Conservation (phyloP, 768 basidiomycete species). For the Lactarius akahatsu region DNA sequence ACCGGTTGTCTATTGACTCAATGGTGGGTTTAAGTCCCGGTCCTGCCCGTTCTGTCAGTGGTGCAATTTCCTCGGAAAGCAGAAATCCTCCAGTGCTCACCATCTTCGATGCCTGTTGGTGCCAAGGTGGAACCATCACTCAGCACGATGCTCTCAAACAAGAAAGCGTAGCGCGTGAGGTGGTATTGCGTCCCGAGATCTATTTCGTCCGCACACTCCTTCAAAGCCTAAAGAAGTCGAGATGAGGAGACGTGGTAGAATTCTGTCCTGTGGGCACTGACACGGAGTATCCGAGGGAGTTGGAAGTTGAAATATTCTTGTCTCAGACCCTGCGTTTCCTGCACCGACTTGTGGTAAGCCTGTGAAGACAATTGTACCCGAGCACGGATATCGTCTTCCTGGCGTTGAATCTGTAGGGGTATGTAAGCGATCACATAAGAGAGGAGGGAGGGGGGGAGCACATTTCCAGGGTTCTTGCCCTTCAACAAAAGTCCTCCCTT, state of each 20-base stretch:
- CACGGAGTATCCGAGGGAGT: conserved; percentile 87
- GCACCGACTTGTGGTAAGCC: conserved; percentile 84
- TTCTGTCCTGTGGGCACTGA: conserved; percentile 44
- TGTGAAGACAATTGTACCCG: conserved; percentile 87
- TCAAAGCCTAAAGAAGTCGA: conserved; percentile 59
- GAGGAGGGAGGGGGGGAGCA: conserved; percentile 35
- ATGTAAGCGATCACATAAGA: conserved; percentile 10
- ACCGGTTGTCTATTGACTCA: conserved; percentile 90
- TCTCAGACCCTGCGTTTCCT: conserved; percentile 83
- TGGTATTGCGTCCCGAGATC: conserved; percentile 99
- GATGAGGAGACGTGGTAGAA: conserved; percentile 2
- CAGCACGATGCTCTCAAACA: conserved; percentile 88
- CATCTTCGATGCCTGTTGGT: conserved; percentile 61
- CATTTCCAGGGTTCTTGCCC: conserved; percentile 90
- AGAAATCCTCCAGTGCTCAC: conserved; percentile 37
- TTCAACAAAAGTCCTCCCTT: conserved; percentile 89
- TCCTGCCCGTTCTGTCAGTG: conserved; percentile 37
- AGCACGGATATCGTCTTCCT: conserved; percentile 90
- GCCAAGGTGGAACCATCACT: conserved; percentile 86
- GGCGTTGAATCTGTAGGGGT: conserved; percentile 67
- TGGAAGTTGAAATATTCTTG: conserved; percentile 99
- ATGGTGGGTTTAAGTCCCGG: conserved; percentile 82
- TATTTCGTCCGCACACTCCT: conserved; percentile 94
- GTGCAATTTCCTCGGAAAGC: neutral
- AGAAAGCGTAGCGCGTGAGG: conserved; percentile 88